Conservation (phyloP, 805 yeast genomes). For the Kregervanrija delftensis region DNA sequence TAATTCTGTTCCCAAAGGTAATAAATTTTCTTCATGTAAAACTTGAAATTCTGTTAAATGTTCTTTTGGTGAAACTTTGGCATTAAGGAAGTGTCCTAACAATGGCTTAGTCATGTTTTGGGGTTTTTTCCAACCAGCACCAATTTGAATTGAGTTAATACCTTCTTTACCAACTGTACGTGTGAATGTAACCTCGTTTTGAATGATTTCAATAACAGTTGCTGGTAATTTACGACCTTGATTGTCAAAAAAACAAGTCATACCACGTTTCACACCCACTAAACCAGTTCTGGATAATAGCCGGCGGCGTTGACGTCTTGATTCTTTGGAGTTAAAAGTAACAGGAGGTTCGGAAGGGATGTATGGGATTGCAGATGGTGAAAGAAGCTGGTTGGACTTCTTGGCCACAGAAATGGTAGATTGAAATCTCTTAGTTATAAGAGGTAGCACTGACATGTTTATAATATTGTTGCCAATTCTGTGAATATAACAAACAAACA, state of each 20-base stretch:
- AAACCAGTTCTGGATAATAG: conserved; percentile 77
- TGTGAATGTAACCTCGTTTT: conserved; percentile 76
- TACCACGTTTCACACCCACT: conserved; percentile 79
- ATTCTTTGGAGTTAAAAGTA: conserved; percentile 60
- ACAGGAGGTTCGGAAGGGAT: conserved; percentile 41
- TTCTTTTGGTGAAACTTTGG: conserved; percentile 78
- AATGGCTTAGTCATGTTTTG: conserved; percentile 57
- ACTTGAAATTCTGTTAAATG: conserved; percentile 75
- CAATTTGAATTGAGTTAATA: conserved; percentile 79
- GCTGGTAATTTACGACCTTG: conserved; percentile 70
- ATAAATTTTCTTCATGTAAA: conserved; percentile 52
- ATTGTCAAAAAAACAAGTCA: conserved; percentile 76
- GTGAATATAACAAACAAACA: too few species aligned
- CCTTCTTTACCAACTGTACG: conserved; percentile 72
- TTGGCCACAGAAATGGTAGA: conserved; percentile 6
- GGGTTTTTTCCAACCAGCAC: conserved; percentile 60
- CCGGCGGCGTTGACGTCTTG: conserved; percentile 64
- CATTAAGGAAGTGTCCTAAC: conserved; percentile 73
- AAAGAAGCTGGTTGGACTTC: conserved; percentile 23
- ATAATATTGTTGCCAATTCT: too few species aligned
- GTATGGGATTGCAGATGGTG: conserved; percentile 46
- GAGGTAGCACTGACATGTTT: conserved; percentile 1
- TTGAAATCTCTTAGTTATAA: conserved; percentile 3
- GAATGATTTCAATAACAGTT: conserved; percentile 80
- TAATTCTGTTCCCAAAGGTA: conserved; percentile 72